phyloP scores from a whole-genome alignment of 495 filamentous ascomycete genomes.

The Terfezia boudieri region DNA sequence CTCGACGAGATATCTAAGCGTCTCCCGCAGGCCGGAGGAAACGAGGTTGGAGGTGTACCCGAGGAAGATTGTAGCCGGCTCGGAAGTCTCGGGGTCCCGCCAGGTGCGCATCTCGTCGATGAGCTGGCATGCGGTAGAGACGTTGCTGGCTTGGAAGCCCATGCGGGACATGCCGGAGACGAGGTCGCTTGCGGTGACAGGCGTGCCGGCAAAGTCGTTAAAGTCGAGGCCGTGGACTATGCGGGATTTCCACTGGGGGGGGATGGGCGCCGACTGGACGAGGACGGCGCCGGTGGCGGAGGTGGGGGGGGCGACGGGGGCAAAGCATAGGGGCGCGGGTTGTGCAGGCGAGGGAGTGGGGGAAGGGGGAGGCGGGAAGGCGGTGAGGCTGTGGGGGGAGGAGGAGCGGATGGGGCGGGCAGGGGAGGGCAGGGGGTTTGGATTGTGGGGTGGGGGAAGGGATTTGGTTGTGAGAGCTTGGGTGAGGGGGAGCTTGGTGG shows the following conservation, averaged over 20 bases:
- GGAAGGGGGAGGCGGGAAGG: no score
- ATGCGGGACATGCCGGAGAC: constrained; percentile 60
- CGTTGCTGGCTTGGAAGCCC: constrained; percentile 78
- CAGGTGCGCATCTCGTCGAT: constrained; percentile 86
- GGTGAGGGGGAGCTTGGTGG: neutral
- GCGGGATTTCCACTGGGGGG: constrained; percentile 34
- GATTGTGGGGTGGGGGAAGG: neutral
- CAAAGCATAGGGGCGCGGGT: no score
- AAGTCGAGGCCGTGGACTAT: constrained; percentile 78
- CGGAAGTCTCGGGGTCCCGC: constrained; percentile 46
- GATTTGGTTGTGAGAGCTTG: neutral
- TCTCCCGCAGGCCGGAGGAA: constrained; percentile 79
- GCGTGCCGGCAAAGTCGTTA: constrained; percentile 39
- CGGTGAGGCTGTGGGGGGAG: neutral
- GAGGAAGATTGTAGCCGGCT: constrained; percentile 75
- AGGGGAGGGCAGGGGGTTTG: neutral
- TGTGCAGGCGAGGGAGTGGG: no score
- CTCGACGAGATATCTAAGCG: constrained; percentile 74
- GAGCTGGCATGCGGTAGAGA: constrained; percentile 64
- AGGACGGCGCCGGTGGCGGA: constrained; percentile 60
- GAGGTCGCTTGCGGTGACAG: constrained; percentile 68
- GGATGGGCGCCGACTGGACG: constrained; percentile 66
- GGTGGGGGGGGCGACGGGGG: neutral
- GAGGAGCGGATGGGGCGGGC: neutral
- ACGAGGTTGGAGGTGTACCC: constrained; percentile 95